Evolutionary conservation across 306 rosid genomes (phyloP).

Genomic region (Trifolium subterraneum): DNA sequence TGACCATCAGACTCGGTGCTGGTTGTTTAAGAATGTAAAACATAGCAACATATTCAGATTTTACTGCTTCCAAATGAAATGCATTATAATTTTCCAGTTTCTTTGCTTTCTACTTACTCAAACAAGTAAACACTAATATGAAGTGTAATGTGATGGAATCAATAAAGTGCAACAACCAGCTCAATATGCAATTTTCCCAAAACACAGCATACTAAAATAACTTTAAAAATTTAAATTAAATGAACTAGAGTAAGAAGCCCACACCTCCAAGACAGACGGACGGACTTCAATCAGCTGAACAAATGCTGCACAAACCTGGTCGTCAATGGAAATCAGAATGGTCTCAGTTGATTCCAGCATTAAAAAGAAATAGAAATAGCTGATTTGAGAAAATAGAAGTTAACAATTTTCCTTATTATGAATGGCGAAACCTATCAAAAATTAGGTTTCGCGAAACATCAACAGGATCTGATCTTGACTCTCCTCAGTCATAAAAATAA

Average conservation of each 20-base stretch:
- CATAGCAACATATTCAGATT: conserved; percentile 16
- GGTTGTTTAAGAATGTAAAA: conserved; percentile 29
- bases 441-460: conserved; percentile 11
- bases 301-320: conserved; percentile 94
- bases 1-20: conserved; percentile 16
- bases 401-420: background rate
- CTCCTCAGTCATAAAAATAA: conserved; percentile 19
- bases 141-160: conserved; percentile 21
- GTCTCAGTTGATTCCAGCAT: conserved; percentile 41
- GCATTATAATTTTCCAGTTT: conserved; percentile 21
- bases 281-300: conserved; percentile 97
- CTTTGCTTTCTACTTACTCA: conserved; percentile 9
- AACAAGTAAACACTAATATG: conserved; percentile 9
- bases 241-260: conserved; percentile 37
- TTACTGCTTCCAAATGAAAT: conserved; percentile 14
- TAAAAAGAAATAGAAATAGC: conserved; percentile 29
- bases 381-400: background rate
- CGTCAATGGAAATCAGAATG: conserved; percentile 45
- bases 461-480: conserved; percentile 20
- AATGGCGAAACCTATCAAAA: conserved; percentile 12
- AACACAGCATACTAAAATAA: conserved; percentile 24
- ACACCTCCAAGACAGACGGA: conserved; percentile 91
- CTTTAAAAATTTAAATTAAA: conserved; percentile 12
- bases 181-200: conserved; percentile 27
- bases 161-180: conserved; percentile 20